Conservation (phyloP, 805 yeast species). For the Ogataea neopini region DNA sequence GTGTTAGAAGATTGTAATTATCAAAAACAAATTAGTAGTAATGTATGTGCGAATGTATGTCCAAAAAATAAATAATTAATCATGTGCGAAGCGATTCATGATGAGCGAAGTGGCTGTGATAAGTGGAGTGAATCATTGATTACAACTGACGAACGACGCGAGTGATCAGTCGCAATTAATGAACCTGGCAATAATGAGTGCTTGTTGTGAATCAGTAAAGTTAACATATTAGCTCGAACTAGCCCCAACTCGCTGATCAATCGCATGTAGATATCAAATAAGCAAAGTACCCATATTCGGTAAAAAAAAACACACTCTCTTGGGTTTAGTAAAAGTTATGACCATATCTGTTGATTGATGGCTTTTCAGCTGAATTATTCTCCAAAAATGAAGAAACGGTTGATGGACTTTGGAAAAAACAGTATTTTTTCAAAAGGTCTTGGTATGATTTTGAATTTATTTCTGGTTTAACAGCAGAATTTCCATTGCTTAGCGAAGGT, state of each 20-base stretch:
- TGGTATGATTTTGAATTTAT: constrained; percentile 55
- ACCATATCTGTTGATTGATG: constrained; percentile 21
- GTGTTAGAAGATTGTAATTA: background rate
- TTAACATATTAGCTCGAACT: too few relatives aligned
- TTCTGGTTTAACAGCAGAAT: constrained; percentile 30
- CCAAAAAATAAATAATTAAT: background rate
- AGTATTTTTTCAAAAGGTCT: constrained; percentile 57
- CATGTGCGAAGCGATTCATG: too few relatives aligned
- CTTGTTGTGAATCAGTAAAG: too few relatives aligned
- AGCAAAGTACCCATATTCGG: constrained; percentile 2
- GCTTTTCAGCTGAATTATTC: constrained; percentile 17
- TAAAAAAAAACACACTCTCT: background rate
- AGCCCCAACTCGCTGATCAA: too few relatives aligned
- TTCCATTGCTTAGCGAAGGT: background rate
- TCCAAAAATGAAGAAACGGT: constrained; percentile 35
- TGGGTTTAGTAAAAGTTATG: constrained; percentile 26
- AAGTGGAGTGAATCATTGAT: too few relatives aligned
- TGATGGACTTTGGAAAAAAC: constrained; percentile 51
- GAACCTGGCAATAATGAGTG: too few relatives aligned
- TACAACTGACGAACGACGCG: too few relatives aligned
- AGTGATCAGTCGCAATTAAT: too few relatives aligned
- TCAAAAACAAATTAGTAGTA: background rate
- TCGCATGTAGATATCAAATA: background rate
- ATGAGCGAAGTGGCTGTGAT: too few relatives aligned
- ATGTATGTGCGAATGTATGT: constrained; percentile 1